Evolutionary conservation across 805 yeast genomes (phyloP), one percentile per base, ranked within the genome.

Genomic region (Nakazawaea laoshanensis): DNA sequence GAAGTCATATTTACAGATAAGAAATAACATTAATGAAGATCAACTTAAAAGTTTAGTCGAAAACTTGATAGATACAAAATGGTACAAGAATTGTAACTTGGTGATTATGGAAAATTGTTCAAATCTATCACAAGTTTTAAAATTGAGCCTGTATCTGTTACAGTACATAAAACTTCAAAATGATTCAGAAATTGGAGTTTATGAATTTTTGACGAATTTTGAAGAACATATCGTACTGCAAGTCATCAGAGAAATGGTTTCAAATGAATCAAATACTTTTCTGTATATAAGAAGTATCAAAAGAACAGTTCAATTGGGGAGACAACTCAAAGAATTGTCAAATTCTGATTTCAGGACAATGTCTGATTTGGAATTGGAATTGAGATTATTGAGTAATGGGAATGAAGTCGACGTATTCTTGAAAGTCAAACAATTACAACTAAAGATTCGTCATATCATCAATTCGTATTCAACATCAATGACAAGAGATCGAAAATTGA

Each of bases 81-180:
- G 32, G 37, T 34, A 34, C 22, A 24, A 8, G 13, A 34, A 34
- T 25, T 32, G 27, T 7, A 8, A 25, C 15, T 7, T 29, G 7
- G n/a, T 34, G 5, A 9, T 34, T 9, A 11, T 19, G 5, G 37
- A 34, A 16, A 34, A 28, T 20, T 24, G 26, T 3, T 14, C 14
- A 8, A 7, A 26, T 2, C 6, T 29, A 4, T 29, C 28, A 15
- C 22, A 29, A 5, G 8, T 34, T 4, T 19, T 34, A 17, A 26
- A 24, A 21, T 7, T 14, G 5, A 16, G 24, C 4, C 10, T 16
- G 8, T n/a, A 12, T 15, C 18, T 24, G 14, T 7, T 29, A 8
- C 17, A 29, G 5, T 9, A 4, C 2, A 24, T 29, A 6, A 10
- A 7, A 4, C 4, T 18, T 5, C 10, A 7, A 8, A 19, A 18